Percentiles rank a stretch among this genome's conserved stretches.
Evolutionary conservation across 2,329 filamentous ascomycete genomes (phyloP).

Genomic region (Aspergillus tubingensis): DNA sequence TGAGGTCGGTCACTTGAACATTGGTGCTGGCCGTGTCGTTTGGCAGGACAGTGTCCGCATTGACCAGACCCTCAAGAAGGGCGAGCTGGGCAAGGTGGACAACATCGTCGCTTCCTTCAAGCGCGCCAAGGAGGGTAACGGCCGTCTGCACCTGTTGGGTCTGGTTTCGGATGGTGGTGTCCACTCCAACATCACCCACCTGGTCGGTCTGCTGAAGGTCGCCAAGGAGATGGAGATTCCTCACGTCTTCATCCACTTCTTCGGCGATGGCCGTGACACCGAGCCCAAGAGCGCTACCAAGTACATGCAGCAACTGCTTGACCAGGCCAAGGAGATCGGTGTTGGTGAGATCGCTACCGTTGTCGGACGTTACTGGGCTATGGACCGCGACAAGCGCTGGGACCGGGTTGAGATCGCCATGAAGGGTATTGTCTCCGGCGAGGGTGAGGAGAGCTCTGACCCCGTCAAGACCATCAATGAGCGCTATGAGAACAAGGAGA

Average conservation of each 20-base stretch:
- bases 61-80: slow-evolving; percentile 86
- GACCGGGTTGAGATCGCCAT: slow-evolving; percentile 88
- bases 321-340: slow-evolving; percentile 79
- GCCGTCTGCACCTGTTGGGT: slow-evolving; percentile 87
- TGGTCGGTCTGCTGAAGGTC: slow-evolving; percentile 82
- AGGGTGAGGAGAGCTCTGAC: slow-evolving; percentile 83
- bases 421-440: slow-evolving; percentile 80
- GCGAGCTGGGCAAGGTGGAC: slow-evolving; percentile 72
- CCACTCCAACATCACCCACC: slow-evolving; percentile 92
- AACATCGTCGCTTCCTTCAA: slow-evolving; percentile 78
- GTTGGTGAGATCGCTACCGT: slow-evolving; percentile 86
- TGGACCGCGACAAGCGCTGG: slow-evolving; percentile 99
- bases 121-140: slow-evolving; percentile 81
- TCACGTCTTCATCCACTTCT: slow-evolving; percentile 98
- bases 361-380: slow-evolving; percentile 95
- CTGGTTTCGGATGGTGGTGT: slow-evolving; percentile 95
- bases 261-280: slow-evolving; percentile 95
- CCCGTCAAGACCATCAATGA: slow-evolving; percentile 84
- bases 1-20: slow-evolving; percentile 98
- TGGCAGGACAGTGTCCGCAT: slow-evolving; percentile 99
- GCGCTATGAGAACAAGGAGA: slow-evolving; percentile 84
- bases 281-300: slow-evolving; percentile 90
- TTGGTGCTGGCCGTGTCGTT: slow-evolving; percentile 93
- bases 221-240: slow-evolving; percentile 87
- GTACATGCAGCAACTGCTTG: slow-evolving; percentile 84